Conservation (phyloP, 345 rosid species). For the Camelina sativa region DNA sequence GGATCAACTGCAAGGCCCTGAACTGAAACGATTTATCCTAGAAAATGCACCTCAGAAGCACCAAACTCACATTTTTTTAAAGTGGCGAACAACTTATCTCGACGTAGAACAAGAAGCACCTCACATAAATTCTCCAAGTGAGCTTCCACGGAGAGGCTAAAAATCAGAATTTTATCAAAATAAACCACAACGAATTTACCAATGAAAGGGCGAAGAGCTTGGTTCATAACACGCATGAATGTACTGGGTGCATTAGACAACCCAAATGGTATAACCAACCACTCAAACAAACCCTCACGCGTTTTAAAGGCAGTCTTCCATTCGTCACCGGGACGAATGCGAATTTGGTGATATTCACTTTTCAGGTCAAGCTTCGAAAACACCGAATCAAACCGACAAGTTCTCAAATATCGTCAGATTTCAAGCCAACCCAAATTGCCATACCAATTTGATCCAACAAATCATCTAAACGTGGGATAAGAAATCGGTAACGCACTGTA, state of each 20-base stretch:
- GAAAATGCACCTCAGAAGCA: neutral
- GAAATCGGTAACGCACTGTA: neutral
- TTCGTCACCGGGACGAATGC: neutral
- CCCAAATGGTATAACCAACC: neutral
- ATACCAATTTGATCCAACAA: neutral
- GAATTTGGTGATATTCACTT: neutral
- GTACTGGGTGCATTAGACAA: neutral
- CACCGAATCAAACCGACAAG: no score
- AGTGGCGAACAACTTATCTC: neutral
- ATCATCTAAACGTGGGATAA: neutral
- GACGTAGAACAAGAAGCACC: neutral
- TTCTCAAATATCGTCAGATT: no score
- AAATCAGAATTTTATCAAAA: neutral
- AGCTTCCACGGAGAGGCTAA: no score
- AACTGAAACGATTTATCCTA: neutral
- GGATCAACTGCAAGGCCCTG: neutral
- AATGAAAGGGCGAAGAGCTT: neutral
- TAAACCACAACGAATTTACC: neutral
- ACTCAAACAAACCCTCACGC: neutral
- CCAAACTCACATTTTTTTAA: neutral
- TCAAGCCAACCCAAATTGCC: no score
- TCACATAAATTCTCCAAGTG: no score
- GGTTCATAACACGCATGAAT: neutral
- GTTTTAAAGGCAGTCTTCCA: neutral
- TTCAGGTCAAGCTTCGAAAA: neutral